These are phyloP conservation scores for Hirschioporus abietinus DNA, from an alignment of 768 basidiomycete genomes.

Conservation along the genomic window DNA sequence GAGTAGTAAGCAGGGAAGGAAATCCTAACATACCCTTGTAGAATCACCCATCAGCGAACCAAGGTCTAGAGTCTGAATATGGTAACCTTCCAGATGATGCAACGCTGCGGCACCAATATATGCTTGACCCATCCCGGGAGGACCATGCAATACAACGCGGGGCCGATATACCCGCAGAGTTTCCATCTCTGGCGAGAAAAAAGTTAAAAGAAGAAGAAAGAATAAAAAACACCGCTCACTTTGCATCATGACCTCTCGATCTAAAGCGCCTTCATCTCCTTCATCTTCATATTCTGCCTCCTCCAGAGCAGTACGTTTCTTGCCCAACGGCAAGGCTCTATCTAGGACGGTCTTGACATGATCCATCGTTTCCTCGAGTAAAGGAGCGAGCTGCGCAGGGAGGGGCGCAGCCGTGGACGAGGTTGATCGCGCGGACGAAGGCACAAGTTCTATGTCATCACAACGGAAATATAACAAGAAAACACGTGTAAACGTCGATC, in stretches of 20 bases:
- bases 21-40: slow-evolving; percentile 55
- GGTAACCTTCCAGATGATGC: slow-evolving; percentile 93
- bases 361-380: slow-evolving; percentile 65
- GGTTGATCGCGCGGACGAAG: slow-evolving; percentile 89
- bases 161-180: slow-evolving; percentile 87
- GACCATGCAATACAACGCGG: slow-evolving; percentile 76
- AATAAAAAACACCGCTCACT: slow-evolving; percentile 40
- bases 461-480: slow-evolving; percentile 4
- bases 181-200: slow-evolving; percentile 66
- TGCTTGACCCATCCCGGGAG: slow-evolving; percentile 83
- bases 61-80: slow-evolving; percentile 90
- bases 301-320: slow-evolving; percentile 80
- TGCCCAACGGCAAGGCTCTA: slow-evolving; percentile 72
- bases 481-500: neutral
- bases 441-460: slow-evolving; percentile 75
- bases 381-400: slow-evolving; percentile 76
- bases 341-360: slow-evolving; percentile 67
- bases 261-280: slow-evolving; percentile 76
- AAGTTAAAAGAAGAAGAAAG: slow-evolving; percentile 10
- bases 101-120: slow-evolving; percentile 88
- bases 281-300: slow-evolving; percentile 92
- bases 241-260: slow-evolving; percentile 84
- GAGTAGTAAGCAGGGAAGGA: slow-evolving; percentile 6
- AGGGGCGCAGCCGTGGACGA: slow-evolving; percentile 82
- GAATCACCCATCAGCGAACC: slow-evolving; percentile 87